Base-by-base conservation (phyloP, 345 rosid species). In the Citrus mangshanensis region DNA sequence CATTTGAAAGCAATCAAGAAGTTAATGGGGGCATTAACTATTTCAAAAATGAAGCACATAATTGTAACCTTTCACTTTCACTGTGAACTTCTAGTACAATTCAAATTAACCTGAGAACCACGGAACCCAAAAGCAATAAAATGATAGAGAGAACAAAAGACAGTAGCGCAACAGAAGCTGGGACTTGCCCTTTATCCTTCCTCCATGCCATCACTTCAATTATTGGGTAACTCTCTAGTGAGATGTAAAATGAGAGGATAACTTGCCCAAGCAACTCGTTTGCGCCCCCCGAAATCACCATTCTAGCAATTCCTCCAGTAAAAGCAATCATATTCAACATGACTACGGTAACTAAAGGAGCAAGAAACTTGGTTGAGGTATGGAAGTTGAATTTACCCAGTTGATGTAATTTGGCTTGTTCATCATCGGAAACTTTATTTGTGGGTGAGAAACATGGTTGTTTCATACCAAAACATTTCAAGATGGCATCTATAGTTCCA, bases 361-460 rank as follows among this genome's bases (percentile, higher is more conserved):
- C 40, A 51, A 82, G 72, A 21, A 72, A 59, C 51, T 34, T 25
- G 14, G 62, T 7, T 59, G 85, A 62, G 4, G 75, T 40, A 37
- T 76, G 82, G 61, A 76, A 83, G 77, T 79, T 76, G 59, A 83
- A 73, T 51, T 70, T 76, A 10, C 80, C 80, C 78, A 35, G 58
- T 38, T 83, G 80, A 27, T 76, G 80, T 54, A 76, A 61, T 4
- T 34, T 27, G 19, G 67, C 38, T 61, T 49, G 68, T 12, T 77
- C 85, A 30, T 70, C 79, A 28, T 75, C 70, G 1, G 75, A 7
- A 34, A 66, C 80, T 67, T 83, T 76, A 66, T 66, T 77, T 51
- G 80, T 79, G 0, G 69, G 81, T 30, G 62, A 63, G 59, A 83
- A 79, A 25, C 51, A 72, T n/a, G 82, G 78, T 38, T 83, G 60